These are phyloP conservation scores for Rugonectria rugulosa DNA, from an alignment of 2,329 filamentous ascomycete genomes.

Conservation along the genomic window DNA sequence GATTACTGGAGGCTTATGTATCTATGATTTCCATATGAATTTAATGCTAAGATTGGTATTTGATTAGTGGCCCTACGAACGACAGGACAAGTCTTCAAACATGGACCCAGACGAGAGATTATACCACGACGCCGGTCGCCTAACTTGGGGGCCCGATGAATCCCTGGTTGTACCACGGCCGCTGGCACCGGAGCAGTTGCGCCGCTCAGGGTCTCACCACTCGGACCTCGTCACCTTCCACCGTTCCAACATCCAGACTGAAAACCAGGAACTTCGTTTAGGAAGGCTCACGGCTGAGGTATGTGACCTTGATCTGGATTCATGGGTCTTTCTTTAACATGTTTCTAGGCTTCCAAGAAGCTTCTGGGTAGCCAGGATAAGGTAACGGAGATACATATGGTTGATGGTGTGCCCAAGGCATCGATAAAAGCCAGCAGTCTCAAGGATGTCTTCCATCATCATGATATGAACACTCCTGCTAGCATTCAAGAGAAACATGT, in stretches of 20 bases:
- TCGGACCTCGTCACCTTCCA: slow-evolving; percentile 45
- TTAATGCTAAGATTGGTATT: slow-evolving; percentile 56
- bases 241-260: slow-evolving; percentile 63
- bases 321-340: no score
- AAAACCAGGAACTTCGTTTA: slow-evolving; percentile 70
- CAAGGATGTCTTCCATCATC: slow-evolving; percentile 50
- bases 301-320: slow-evolving; percentile 19
- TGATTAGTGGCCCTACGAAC: slow-evolving; percentile 84
- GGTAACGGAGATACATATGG: slow-evolving; percentile 60
- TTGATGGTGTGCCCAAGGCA: slow-evolving; percentile 68
- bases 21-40: slow-evolving; percentile 42
- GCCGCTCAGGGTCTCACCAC: slow-evolving; percentile 37
- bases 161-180: slow-evolving; percentile 68
- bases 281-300: slow-evolving; percentile 68
- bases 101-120: slow-evolving; percentile 69
- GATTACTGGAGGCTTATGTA: slow-evolving; percentile 43
- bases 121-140: slow-evolving; percentile 78
- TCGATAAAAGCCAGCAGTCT: slow-evolving; percentile 50
- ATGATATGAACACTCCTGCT: slow-evolving; percentile 52
- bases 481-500: slow-evolving; percentile 73
- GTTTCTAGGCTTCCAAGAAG: slow-evolving; percentile 59
- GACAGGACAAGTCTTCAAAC: slow-evolving; percentile 74
- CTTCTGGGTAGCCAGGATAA: slow-evolving; percentile 63
- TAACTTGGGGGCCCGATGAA: slow-evolving; percentile 79
- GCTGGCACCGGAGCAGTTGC: slow-evolving; percentile 49